These are phyloP conservation scores for Porcisia deanei DNA, from an alignment of 208 protist species.

Conservation along the genomic window DNA sequence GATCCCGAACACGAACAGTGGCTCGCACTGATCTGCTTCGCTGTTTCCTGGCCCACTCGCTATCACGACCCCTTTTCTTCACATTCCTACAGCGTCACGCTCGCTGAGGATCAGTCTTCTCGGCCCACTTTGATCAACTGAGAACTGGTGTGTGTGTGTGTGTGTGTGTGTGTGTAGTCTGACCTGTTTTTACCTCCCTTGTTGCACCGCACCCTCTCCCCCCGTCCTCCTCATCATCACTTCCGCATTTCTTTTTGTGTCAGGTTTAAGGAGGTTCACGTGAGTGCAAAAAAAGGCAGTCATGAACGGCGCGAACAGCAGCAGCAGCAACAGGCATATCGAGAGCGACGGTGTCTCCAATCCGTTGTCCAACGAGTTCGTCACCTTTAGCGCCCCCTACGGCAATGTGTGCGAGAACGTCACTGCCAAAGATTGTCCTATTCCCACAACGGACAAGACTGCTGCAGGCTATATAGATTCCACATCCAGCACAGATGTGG, in stretches of 20 bases:
- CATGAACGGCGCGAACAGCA: slow-evolving; percentile 7
- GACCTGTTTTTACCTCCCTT: neutral
- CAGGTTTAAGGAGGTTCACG: neutral
- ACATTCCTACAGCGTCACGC: neutral
- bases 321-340: neutral
- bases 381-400: neutral
- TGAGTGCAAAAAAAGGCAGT: neutral
- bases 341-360: slow-evolving; percentile 6
- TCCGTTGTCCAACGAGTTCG: slow-evolving; percentile 21
- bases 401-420: neutral
- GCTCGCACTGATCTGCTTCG: neutral
- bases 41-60: neutral
- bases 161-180: neutral
- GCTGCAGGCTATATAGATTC: neutral
- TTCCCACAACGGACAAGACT: neutral
- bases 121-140: neutral
- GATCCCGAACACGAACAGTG: neutral
- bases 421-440: slow-evolving; percentile 2
- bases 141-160: neutral
- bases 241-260: neutral
- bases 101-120: neutral
- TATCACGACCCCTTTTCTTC: neutral
- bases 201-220: neutral
- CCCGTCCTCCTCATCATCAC: neutral
- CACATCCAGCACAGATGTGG: neutral